Evolutionary conservation across 2,329 filamentous ascomycete genomes (phyloP).

Genomic region (Aspergillus sp.): DNA sequence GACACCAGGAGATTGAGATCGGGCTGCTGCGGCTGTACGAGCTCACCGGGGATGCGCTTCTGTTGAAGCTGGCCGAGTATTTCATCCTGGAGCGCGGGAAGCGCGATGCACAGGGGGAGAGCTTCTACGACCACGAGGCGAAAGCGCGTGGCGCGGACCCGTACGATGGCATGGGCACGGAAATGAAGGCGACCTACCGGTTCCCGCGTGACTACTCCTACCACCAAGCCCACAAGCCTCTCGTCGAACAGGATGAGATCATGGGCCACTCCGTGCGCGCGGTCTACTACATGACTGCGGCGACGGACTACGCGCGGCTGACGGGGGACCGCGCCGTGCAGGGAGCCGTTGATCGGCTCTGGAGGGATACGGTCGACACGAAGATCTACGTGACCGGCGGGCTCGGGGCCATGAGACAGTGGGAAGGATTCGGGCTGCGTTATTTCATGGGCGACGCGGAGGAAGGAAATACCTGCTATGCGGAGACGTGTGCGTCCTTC

Average conservation of each 20-base stretch:
- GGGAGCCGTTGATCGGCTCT: constrained; percentile 23
- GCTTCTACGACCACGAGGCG: background rate
- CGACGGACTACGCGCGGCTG: constrained; percentile 53
- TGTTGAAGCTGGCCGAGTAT: constrained; percentile 32
- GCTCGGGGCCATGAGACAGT: background rate
- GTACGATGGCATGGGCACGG: background rate
- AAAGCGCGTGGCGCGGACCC: background rate
- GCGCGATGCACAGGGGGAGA: background rate
- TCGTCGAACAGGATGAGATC: constrained; percentile 28
- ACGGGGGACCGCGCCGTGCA: constrained; percentile 47
- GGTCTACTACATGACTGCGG: constrained; percentile 60
- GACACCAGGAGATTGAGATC: constrained; percentile 58
- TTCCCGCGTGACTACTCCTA: background rate
- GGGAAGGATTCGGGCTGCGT: constrained; percentile 54
- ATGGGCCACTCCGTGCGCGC: constrained; percentile 62
- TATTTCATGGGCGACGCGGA: constrained; percentile 60
- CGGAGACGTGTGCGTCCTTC: constrained; percentile 61
- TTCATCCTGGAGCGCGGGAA: background rate
- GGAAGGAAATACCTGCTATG: constrained; percentile 63
- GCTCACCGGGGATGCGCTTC: constrained; percentile 36
- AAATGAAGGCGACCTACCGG: background rate
- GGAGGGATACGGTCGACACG: background rate
- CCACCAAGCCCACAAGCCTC: constrained; percentile 24
- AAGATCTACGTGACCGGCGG: background rate
- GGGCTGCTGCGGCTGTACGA: constrained; percentile 48